Evolutionary conservation across 768 basidiomycete species (phyloP), one percentile per base, ranked within the genome.

Genomic region (Lactarius indigo): DNA sequence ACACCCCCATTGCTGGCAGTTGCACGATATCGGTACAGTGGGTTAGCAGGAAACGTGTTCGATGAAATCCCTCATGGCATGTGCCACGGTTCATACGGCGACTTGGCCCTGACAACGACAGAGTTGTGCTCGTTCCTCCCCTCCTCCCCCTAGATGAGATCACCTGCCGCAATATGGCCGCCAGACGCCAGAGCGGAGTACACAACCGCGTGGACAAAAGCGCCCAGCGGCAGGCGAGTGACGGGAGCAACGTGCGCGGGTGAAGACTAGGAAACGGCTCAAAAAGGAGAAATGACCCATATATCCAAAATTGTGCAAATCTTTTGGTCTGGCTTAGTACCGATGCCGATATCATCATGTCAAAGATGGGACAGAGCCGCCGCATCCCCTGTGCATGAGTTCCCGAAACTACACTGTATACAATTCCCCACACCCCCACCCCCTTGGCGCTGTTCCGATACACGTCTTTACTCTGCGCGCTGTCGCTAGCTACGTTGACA

Each of bases 361-460:
- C 44, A 47, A 47, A 4, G n/a, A 23, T 23, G 10, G n/a, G n/a
- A n/a, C n/a, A n/a, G 44, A 41, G 39, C 35, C 35, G 35, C 35
- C 0, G 10, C 17, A 41, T 41, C 39, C 41, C 39, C 5, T 15
- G 17, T 5, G 41, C 41, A 17, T n/a, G n/a, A n/a, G n/a, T n/a
- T 41, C 41, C 2, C 17, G 41, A 7, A 41, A 41, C 41, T 7
- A 37, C 35, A n/a, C 47, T 23, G n/a, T 13, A 50, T 5, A 13
- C n/a, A 3, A 26, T 23, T 50, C 23, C 23, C 23, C 47, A 13
- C 47, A 26, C n/a, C 47, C 35, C 47, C 18, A 13, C 47, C 12
- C 23, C 31, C 28, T 56, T 59, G 33, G 59, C 64, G 64, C 64
- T 42, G 54, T 61, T 65, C 33, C 12, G 23, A 26, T 8, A 18